Percentiles rank a stretch among this genome's conserved stretches.
Evolutionary conservation across 768 basidiomycete genomes (phyloP).

Genomic region (Suillus ampliporus): DNA sequence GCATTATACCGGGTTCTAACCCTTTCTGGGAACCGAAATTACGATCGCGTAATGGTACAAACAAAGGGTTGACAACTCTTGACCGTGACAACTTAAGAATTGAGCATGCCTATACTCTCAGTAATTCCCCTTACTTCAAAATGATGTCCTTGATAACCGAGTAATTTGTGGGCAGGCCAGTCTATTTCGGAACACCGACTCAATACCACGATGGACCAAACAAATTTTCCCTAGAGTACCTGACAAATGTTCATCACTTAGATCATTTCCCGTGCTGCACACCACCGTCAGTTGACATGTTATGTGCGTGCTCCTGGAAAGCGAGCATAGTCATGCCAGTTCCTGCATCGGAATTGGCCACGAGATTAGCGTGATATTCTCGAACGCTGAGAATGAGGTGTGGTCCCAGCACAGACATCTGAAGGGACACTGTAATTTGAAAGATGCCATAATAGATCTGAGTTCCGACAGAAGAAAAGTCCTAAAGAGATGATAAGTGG

Average conservation of each 20-base stretch:
- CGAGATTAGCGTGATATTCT: background rate
- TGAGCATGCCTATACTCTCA: too few species aligned
- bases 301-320: background rate
- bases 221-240: background rate
- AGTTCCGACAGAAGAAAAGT: background rate
- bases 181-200: background rate
- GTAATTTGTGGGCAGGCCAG: background rate
- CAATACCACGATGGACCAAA: background rate
- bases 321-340: background rate
- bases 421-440: background rate
- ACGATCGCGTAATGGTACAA: too few species aligned
- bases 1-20: too few species aligned
- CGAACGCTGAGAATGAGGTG: background rate
- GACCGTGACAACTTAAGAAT: too few species aligned
- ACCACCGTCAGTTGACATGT: background rate
- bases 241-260: background rate
- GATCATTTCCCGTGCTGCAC: background rate
- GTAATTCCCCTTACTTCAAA: too few species aligned
- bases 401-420: background rate
- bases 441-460: conserved; percentile 1
- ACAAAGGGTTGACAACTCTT: too few species aligned
- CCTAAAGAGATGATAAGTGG: background rate
- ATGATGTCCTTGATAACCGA: too few species aligned
- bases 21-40: too few species aligned
- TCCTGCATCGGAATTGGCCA: background rate